These are phyloP conservation scores for Yamadazyma laniorum DNA, from an alignment of 805 yeast species.

Conservation along the genomic window DNA sequence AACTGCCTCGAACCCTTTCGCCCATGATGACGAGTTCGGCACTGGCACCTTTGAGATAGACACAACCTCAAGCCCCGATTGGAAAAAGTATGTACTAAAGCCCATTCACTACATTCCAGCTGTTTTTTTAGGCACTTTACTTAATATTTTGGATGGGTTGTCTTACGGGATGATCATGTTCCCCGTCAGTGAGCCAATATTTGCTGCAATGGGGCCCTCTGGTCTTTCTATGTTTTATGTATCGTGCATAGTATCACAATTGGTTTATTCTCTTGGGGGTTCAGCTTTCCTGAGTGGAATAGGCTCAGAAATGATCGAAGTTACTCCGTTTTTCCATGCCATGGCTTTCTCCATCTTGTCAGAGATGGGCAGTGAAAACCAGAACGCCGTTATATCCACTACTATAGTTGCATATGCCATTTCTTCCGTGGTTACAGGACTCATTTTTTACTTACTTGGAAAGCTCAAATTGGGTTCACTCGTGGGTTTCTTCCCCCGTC, in stretches of 20 bases:
- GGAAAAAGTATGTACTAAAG: slow-evolving; percentile 19
- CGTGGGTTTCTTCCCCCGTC: slow-evolving; percentile 95
- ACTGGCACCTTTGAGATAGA: slow-evolving; percentile 4
- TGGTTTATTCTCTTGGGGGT: slow-evolving; percentile 86
- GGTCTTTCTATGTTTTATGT: slow-evolving; percentile 94
- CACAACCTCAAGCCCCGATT: slow-evolving; percentile 2
- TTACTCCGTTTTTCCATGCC: slow-evolving; percentile 96
- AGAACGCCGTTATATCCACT: slow-evolving; percentile 69
- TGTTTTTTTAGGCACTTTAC: slow-evolving; percentile 76
- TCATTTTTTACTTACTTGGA: slow-evolving; percentile 75
- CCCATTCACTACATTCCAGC: slow-evolving; percentile 66
- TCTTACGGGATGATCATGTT: slow-evolving; percentile 98
- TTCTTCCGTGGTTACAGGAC: slow-evolving; percentile 83
- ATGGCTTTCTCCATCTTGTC: slow-evolving; percentile 77
- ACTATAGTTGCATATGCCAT: slow-evolving; percentile 83
- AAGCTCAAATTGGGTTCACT: slow-evolving; percentile 76
- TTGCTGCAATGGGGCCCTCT: slow-evolving; percentile 76
- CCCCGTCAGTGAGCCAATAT: slow-evolving; percentile 80
- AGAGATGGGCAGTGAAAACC: slow-evolving; percentile 46
- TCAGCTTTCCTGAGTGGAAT: slow-evolving; percentile 88
- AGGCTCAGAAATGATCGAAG: slow-evolving; percentile 98
- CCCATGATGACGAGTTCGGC: slow-evolving; percentile 1
- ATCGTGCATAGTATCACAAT: slow-evolving; percentile 85
- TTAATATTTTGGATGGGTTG: slow-evolving; percentile 88
- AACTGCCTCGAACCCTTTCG: slow-evolving; percentile 8